Evolutionary conservation across 23 red algal species (phyloP), one percentile per base, ranked within the genome.

Genomic region (Pyropia yezoensis): DNA sequence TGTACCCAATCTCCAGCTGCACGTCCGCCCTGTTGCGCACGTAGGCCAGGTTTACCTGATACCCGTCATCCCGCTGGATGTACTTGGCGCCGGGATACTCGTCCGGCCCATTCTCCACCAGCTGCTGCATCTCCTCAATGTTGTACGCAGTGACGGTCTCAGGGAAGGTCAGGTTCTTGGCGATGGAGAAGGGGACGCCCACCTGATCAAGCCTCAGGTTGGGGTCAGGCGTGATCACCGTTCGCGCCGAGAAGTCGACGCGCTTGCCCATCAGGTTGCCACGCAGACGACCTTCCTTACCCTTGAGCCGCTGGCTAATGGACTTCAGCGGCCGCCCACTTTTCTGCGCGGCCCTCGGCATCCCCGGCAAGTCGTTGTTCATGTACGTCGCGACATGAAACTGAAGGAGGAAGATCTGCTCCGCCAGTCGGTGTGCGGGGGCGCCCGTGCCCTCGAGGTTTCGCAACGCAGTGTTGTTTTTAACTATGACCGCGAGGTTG

Each of bases 181-280:
- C 94, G 69, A 98, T 89, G 1, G 82, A 76, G 27, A 56, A 66
- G 11, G 94, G 94, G 2, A 98, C 94, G 22, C 94, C 94, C 33
- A 98, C 94, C 62, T 98, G 85, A 47, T 98, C 80, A 17, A 98
- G 67, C 59, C 49, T 76, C 39, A 98, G 77, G 56, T 90, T 84
- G 2, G 94, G 94, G 62, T 98, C 94, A 17, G 94, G 77, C 22
- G 94, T 98, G 33, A 98, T 98, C 14, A 98, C 94, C 2, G 94
- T 98, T 57, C 94, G 67, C 39, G 94, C 94, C 49, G 85, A 91
- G 85, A 91, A 98, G 60, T 98, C 80, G 30, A 98, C 94, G 53
- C 94, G 84, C 62, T 98, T 98, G 22, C 94, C 94, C 94, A 98
- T 98, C 51, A 98, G 56, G 59, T 98, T 98, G 45, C 85, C 85